Base-by-base conservation (phyloP, 352 stramenopile species). In the Blastocystis sp. region DNA sequence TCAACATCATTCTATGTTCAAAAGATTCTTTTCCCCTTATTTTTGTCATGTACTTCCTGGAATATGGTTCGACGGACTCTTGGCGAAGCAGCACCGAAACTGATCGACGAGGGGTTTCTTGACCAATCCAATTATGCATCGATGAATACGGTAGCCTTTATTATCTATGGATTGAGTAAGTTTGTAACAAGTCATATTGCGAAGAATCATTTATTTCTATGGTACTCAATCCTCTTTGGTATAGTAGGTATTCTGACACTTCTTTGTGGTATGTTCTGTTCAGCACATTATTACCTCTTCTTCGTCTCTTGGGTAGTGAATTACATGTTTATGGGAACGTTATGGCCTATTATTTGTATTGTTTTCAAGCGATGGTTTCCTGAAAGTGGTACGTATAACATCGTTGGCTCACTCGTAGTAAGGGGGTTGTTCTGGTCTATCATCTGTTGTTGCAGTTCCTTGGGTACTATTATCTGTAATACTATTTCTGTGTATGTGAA, bases 341-440 rank as follows among this genome's bases (percentile, higher is more conserved):
- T 80, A 42, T 80, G 67, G 67, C 67, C 67, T 1, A 80, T 80
- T 29, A 80, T 80, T 29, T 80, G 67, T 43, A 80, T 80, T 21
- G 42, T 80, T n/a, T 61, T 80, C 67, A 80, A 80, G 21, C 42
- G 59, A 42, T 80, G 67, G 67, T 27, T 80, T 80, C 67, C 67
- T 16, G 39, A 80, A 29, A n/a, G 59, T 43, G 32, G 67, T 80
- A 63, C 1, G 11, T 7, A 1, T 58, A 12, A 32, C 14, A 21
- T 59, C 42, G 3, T 6, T 43, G 14, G 0, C 35, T 61, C 1
- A n/a, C 19, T 42, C 11, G n/a, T 32, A 80, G 67, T 80, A 1
- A 24, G 27, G 21, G 67, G 67, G 39, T 37, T 80, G 0, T 80
- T 63, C 67, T 80, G 67, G 67, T 80, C 67, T 21, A 29, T 80